Evolutionary conservation across 2,329 filamentous ascomycete genomes (phyloP).

Genomic region (Colletotrichum neosansevieriae): DNA sequence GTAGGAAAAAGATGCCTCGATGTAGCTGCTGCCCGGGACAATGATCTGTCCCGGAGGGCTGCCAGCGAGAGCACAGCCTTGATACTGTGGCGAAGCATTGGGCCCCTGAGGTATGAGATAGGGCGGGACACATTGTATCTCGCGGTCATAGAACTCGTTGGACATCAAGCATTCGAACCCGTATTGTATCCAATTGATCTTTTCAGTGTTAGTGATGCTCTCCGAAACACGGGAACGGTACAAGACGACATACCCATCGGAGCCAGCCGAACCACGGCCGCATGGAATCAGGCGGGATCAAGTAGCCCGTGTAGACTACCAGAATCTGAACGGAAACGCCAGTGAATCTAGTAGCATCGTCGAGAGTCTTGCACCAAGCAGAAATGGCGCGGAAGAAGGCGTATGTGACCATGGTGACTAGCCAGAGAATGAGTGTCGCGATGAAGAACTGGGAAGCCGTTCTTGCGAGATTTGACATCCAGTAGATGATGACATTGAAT

Average conservation of each 20-base stretch:
- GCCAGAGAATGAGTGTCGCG: constrained; percentile 65
- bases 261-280: constrained; percentile 65
- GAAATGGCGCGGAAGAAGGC: constrained; percentile 64
- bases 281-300: constrained; percentile 64
- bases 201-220: too few species aligned
- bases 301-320: constrained; percentile 54
- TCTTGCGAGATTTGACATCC: constrained; percentile 66
- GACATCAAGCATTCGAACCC: constrained; percentile 75
- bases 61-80: constrained; percentile 71
- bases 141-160: constrained; percentile 71
- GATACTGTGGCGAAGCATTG: constrained; percentile 60
- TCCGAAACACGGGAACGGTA: too few species aligned
- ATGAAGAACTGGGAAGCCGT: constrained; percentile 74
- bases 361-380: constrained; percentile 61
- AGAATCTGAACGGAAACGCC: constrained; percentile 46
- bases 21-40: constrained; percentile 68
- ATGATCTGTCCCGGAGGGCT: constrained; percentile 62
- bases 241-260: constrained; percentile 51
- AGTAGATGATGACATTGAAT: constrained; percentile 73
- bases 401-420: constrained; percentile 66
- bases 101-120: constrained; percentile 66
- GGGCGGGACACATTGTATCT: constrained; percentile 66
- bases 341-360: constrained; percentile 53
- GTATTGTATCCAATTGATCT: constrained; percentile 64
- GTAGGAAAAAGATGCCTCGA: constrained; percentile 65